Conservation (phyloP, 2,329 filamentous ascomycete genomes). For the Colletotrichum eremochloae region DNA sequence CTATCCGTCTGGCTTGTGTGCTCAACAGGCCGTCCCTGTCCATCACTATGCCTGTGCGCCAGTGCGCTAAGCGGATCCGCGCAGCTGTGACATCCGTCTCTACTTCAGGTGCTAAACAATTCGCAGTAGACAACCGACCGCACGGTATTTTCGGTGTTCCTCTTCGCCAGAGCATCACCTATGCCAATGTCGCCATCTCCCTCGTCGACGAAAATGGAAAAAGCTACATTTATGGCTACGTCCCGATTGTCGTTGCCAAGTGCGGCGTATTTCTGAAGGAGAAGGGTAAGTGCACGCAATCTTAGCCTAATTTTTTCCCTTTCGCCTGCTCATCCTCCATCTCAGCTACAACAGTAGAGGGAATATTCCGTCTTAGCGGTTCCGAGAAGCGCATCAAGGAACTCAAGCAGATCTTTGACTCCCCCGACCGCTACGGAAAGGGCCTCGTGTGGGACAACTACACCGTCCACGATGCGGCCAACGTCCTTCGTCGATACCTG, state of each 20-base stretch:
- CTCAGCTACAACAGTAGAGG: conserved; percentile 91
- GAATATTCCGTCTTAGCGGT: conserved; percentile 95
- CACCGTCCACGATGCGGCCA: conserved; percentile 97
- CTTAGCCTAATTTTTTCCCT: neutral
- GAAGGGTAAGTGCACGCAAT: conserved; percentile 76
- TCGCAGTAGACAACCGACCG: conserved; percentile 59
- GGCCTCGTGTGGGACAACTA: conserved; percentile 97
- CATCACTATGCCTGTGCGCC: conserved; percentile 37
- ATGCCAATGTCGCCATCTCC: conserved; percentile 98
- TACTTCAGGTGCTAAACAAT: conserved; percentile 44
- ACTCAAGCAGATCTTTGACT: conserved; percentile 91
- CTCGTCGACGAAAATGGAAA: conserved; percentile 91
- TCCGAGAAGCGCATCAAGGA: conserved; percentile 99
- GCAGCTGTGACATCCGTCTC: conserved; percentile 28
- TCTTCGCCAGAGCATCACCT: conserved; percentile 92
- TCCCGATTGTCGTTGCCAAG: conserved; percentile 98
- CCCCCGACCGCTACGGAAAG: conserved; percentile 95
- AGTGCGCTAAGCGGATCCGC: conserved; percentile 35
- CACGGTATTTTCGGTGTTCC: conserved; percentile 95
- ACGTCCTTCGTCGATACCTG: conserved; percentile 93
- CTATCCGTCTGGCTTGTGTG: neutral
- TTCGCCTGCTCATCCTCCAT: conserved; percentile 47
- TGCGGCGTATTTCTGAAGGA: conserved; percentile 98
- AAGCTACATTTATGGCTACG: conserved; percentile 98
- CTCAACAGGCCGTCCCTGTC: conserved; percentile 40